Conservation (phyloP, 176 grass and related monocot genomes). For the Oryza australiensis region DNA sequence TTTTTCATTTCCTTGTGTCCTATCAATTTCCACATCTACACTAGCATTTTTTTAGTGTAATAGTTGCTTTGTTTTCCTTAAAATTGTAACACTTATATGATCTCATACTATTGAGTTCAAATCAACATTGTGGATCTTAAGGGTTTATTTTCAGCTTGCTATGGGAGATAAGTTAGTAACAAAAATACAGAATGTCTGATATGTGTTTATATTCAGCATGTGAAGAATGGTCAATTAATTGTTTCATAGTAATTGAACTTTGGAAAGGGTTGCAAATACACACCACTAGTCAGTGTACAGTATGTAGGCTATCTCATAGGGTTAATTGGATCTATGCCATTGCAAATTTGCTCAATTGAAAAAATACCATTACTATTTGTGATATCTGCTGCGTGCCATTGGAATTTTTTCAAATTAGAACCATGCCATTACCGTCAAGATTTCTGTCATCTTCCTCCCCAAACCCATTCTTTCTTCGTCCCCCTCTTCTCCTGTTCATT, state of each 20-base stretch:
- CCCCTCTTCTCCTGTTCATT: too few species aligned
- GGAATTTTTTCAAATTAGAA: too few species aligned
- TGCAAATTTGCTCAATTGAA: too few species aligned
- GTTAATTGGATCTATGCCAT: too few species aligned
- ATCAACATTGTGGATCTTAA: not conserved
- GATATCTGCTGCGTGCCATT: too few species aligned
- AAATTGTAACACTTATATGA: not conserved
- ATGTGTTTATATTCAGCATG: conserved; percentile 6
- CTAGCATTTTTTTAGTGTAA: conserved; percentile 7
- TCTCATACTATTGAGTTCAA: not conserved
- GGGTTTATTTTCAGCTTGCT: not conserved
- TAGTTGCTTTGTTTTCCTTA: not conserved
- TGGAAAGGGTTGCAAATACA: not conserved
- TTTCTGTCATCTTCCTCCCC: too few species aligned
- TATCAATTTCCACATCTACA: not conserved
- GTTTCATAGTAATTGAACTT: not conserved
- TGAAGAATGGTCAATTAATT: not conserved
- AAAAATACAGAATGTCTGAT: not conserved
- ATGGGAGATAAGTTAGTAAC: not conserved
- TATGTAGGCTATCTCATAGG: not conserved
- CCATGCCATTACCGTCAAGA: too few species aligned
- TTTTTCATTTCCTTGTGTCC: not conserved
- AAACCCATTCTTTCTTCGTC: too few species aligned
- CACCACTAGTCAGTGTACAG: not conserved
- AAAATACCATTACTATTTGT: too few species aligned